Evolutionary conservation across 140 eudicot species (phyloP).

Genomic region (Oenanthe javanica): DNA sequence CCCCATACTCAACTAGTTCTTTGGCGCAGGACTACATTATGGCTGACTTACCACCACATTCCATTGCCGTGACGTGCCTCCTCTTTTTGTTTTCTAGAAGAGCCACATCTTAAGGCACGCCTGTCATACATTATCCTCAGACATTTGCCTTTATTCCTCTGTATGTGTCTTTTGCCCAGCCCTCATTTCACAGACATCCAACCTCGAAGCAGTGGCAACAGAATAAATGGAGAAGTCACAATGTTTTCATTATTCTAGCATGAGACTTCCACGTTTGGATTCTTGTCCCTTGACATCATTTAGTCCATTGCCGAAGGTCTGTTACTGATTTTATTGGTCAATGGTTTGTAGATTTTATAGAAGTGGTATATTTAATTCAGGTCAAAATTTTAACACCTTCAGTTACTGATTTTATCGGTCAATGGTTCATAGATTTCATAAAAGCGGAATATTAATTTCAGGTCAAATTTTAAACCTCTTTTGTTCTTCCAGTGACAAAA

Average conservation of each 20-base stretch:
- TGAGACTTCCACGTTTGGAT: conserved; percentile 61
- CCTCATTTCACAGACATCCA: conserved; percentile 40
- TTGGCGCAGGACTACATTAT: conserved; percentile 85
- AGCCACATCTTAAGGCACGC: conserved; percentile 61
- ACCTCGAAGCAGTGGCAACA: conserved; percentile 44
- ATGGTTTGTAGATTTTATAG: conserved; percentile 31
- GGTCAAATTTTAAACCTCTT: conserved; percentile 18
- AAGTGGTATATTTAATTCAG: conserved; percentile 26
- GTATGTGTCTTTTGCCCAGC: conserved; percentile 42
- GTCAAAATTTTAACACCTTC: not conserved
- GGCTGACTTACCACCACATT: conserved; percentile 48
- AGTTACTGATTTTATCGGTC: conserved; percentile 58
- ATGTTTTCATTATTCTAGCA: conserved; percentile 38
- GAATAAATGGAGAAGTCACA: conserved; percentile 33
- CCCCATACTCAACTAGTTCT: conserved; percentile 77
- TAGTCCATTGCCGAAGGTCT: conserved; percentile 70
- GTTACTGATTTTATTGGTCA: conserved; percentile 59
- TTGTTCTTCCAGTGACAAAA: conserved; percentile 15
- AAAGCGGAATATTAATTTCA: conserved; percentile 27
- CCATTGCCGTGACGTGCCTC: conserved; percentile 45
- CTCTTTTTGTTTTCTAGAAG: conserved; percentile 55
- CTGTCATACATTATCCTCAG: conserved; percentile 57
- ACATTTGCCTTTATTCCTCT: conserved; percentile 59
- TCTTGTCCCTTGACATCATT: conserved; percentile 73
- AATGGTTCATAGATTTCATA: conserved; percentile 27